Base-by-base conservation (phyloP, 2,329 filamentous ascomycete species). In the Amesomyces nigricolor region DNA sequence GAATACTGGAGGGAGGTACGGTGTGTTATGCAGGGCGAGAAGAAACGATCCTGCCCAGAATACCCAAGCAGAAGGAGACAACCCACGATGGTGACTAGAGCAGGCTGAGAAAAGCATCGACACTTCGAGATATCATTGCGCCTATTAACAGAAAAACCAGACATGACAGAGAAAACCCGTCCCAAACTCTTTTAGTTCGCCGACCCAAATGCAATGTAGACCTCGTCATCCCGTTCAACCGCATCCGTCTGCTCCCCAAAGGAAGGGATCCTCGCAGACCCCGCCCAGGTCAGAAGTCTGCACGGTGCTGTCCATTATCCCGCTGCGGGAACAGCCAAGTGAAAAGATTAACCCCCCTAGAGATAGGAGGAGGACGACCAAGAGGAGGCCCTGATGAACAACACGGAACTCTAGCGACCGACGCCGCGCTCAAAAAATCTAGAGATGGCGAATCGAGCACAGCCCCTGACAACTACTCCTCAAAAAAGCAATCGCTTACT, bases 401-500 rank as follows among this genome's bases (percentile, higher is more conserved):
- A 63, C 57, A 59, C 26, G 19, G 14, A 46, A 52, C 40, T 47
- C 17, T n/a, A 46, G 45, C 47, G 47, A 58, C 57, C 53, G 48
- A 59, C 61, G 54, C 54, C 56, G 47, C 53, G 60, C 60, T 58
- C 48, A 57, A 30, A 30, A 47, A 50, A 57, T 35, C 50, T 8
- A 45, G 50, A 51, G 14, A 54, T 52, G 53, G 43, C 54, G 43
- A 38, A 47, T 50, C 30, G 14, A 17, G 30, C 40, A 26, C 19
- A 47, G 13, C 47, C 30, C 32, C 19, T 39, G 29, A 43, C 22
- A 50, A 29, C 17, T 17, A 30, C 22, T 40, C 40, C 26, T 17
- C 5, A 11, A 7, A 10, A 10, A 7, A 2, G n/a, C 45, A 16
- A 17, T 17, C 30, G 56, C 73, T 78, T 85, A 91, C 79, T 91